Conservation (phyloP, 306 rosid genomes). For the Acacia melanoxylon region DNA sequence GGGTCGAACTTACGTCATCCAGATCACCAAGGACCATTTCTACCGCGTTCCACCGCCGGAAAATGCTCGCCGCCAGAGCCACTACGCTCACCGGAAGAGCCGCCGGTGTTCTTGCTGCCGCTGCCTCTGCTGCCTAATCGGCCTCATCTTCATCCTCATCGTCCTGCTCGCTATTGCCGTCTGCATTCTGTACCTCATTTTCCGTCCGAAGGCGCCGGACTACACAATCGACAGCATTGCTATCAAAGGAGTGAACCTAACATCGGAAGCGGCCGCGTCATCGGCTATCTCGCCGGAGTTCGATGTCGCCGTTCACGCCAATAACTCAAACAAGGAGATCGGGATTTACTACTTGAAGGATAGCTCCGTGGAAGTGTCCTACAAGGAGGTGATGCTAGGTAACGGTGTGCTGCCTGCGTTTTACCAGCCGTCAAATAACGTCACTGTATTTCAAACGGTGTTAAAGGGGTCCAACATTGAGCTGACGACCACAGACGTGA, state of each 20-base stretch:
- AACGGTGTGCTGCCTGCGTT: conserved; percentile 61
- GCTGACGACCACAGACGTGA: conserved; percentile 25
- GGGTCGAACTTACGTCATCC: conserved; percentile 56
- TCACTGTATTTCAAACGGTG: conserved; percentile 50
- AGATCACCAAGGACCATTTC: conserved; percentile 67
- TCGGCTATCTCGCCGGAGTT: conserved; percentile 50
- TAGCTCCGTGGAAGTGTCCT: conserved; percentile 46
- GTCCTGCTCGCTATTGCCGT: conserved; percentile 43
- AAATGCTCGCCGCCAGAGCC: conserved; percentile 43
- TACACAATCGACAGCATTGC: conserved; percentile 43
- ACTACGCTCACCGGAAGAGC: conserved; percentile 34
- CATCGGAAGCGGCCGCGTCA: conserved; percentile 14
- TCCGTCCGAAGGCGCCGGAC: conserved; percentile 52
- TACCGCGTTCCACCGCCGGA: conserved; percentile 75
- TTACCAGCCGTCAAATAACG: conserved; percentile 72
- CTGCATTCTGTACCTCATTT: conserved; percentile 48
- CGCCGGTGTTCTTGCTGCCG: conserved; percentile 36
- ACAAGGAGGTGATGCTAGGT: conserved; percentile 38
- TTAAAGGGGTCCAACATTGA: conserved; percentile 43
- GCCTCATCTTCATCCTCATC: conserved; percentile 24
- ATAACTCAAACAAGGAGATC: conserved; percentile 56
- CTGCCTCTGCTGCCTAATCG: conserved; percentile 48
- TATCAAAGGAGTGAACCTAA: conserved; percentile 50
- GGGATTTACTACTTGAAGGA: conserved; percentile 62
- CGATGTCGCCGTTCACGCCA: conserved; percentile 44